Evolutionary conservation across 106 monocot genomes (phyloP).

Genomic region (Dendrobium officinale): DNA sequence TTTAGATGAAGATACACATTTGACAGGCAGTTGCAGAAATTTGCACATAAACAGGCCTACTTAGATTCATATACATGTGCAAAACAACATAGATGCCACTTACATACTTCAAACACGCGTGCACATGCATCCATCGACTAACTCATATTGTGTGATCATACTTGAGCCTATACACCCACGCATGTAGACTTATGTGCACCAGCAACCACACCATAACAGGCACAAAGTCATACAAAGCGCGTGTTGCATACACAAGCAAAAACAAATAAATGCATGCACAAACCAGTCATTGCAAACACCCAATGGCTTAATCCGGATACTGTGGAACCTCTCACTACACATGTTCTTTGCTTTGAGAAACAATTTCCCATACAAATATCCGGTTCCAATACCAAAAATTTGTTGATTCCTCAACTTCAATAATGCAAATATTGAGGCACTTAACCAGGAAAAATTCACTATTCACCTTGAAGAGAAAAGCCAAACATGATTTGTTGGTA

Average conservation of each 20-base stretch:
- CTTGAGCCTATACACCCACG: not conserved
- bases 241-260: not conserved
- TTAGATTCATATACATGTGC: not conserved
- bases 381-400: not conserved
- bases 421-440: not conserved
- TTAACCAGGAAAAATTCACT: not conserved
- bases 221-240: not conserved
- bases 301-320: not conserved
- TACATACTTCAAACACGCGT: not conserved
- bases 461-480: constrained; percentile 86
- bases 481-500: constrained; percentile 97
- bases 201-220: not conserved
- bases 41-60: not conserved
- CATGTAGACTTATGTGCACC: not conserved
- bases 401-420: not conserved
- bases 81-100: not conserved
- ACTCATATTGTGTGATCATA: too few species aligned
- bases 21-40: not conserved
- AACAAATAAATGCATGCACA: not conserved
- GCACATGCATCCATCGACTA: not conserved
- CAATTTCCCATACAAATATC: not conserved
- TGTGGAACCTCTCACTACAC: not conserved
- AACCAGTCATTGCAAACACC: not conserved
- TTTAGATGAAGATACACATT: not conserved
- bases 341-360: not conserved